Conservation (phyloP, 176 grass and related monocot species). For the Miscanthus lutarioriparius region DNA sequence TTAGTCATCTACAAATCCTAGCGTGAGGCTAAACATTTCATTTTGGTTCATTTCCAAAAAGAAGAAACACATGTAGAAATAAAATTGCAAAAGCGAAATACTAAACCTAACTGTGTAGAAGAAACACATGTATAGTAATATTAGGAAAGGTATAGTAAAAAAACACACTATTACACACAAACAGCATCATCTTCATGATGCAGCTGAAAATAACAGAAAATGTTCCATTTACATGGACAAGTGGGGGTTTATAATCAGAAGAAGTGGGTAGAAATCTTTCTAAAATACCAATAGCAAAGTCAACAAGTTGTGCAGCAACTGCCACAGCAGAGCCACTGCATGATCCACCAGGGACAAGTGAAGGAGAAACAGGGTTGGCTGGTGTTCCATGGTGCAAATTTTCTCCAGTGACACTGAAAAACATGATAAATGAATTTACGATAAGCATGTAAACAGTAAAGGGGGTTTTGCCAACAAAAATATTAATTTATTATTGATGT, state of each 20-base stretch:
- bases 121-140: background rate
- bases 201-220: background rate
- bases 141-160: constrained; percentile 5
- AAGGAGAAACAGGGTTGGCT: constrained; percentile 62
- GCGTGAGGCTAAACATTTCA: background rate
- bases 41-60: background rate
- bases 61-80: background rate
- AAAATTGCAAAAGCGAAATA: background rate
- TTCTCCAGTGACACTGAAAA: constrained; percentile 76
- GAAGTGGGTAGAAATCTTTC: constrained; percentile 6
- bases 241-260: background rate
- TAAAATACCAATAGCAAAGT: constrained; percentile 88
- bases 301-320: constrained; percentile 77
- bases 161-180: constrained; percentile 8
- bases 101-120: background rate
- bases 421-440: constrained; percentile 8
- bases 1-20: background rate
- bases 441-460: constrained; percentile 1
- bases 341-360: constrained; percentile 80
- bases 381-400: constrained; percentile 79
- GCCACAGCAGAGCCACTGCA: constrained; percentile 88
- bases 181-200: background rate
- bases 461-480: background rate
- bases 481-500: background rate
- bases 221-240: constrained; percentile 12